phyloP scores from a whole-genome alignment of 768 basidiomycete species.

The Tulasnella sp. region DNA sequence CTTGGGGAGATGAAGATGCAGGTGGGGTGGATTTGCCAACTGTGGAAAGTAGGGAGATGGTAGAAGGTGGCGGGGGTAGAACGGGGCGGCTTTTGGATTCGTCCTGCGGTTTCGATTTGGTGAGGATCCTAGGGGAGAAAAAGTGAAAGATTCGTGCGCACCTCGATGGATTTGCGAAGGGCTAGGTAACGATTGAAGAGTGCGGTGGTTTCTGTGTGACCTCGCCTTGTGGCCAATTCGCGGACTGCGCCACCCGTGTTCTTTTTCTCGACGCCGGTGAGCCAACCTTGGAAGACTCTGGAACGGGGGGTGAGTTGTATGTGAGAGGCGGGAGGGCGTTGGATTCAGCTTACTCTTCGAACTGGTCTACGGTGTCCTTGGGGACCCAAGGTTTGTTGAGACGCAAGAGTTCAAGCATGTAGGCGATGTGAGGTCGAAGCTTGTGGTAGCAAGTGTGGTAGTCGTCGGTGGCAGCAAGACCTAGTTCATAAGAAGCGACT shows the following conservation, averaged over 20 bases:
- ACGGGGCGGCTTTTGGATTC: slow-evolving; percentile 9
- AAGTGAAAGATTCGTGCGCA: background rate
- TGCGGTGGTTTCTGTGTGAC: slow-evolving; percentile 4
- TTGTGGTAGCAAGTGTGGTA: slow-evolving; percentile 8
- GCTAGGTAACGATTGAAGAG: background rate
- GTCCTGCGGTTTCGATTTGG: background rate
- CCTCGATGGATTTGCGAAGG: background rate
- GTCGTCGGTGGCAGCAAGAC: slow-evolving; percentile 3
- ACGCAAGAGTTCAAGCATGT: slow-evolving; percentile 12
- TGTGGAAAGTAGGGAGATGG: background rate
- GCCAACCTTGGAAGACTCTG: background rate
- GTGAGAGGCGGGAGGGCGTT: background rate
- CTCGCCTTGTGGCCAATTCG: background rate
- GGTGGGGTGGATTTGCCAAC: background rate
- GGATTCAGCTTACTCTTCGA: background rate
- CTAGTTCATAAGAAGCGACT: background rate
- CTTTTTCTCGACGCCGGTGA: background rate
- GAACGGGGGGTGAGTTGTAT: background rate
- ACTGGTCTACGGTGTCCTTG: background rate
- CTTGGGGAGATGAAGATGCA: background rate
- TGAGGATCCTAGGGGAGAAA: background rate
- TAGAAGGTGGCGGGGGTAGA: background rate
- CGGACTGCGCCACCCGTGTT: background rate
- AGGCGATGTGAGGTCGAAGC: background rate
- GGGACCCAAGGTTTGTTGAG: slow-evolving; percentile 14